These are phyloP conservation scores for Cicer judaicum DNA, from an alignment of 306 rosid genomes.

Conservation along the genomic window DNA sequence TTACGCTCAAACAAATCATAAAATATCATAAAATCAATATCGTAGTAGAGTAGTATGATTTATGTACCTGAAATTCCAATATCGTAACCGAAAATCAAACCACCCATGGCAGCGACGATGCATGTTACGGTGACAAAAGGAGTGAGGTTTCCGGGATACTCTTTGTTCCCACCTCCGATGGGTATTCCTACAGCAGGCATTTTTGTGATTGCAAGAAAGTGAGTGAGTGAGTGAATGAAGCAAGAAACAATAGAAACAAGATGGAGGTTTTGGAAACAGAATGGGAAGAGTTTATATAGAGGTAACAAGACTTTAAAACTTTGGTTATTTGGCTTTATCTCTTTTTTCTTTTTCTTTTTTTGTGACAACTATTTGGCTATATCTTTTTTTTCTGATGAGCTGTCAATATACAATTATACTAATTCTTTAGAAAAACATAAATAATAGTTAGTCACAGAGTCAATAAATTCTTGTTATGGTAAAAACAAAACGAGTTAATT, in stretches of 20 bases:
- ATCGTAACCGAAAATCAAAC: slow-evolving; percentile 93
- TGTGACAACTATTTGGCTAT: neutral
- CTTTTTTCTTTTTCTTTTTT: no score
- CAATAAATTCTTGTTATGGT: no score
- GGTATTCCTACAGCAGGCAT: slow-evolving; percentile 75
- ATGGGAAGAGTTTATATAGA: slow-evolving; percentile 42
- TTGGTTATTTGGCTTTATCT: neutral
- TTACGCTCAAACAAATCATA: neutral
- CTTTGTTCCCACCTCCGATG: slow-evolving; percentile 45
- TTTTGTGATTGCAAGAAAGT: slow-evolving; percentile 23
- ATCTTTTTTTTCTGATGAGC: slow-evolving; percentile 28
- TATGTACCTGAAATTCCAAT: slow-evolving; percentile 88
- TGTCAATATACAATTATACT: slow-evolving; percentile 12
- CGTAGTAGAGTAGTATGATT: no score
- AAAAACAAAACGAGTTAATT: no score
- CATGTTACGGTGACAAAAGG: slow-evolving; percentile 72
- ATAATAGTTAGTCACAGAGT: no score
- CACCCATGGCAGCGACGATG: slow-evolving; percentile 94
- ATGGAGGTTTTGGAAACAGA: slow-evolving; percentile 34
- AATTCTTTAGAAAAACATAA: no score
- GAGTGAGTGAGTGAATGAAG: no score
- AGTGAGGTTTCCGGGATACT: slow-evolving; percentile 81
- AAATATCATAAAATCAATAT: neutral
- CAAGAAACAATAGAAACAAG: neutral
- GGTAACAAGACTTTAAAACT: neutral